Percentiles rank a stretch among this genome's conserved stretches.
Evolutionary conservation across 2,329 filamentous ascomycete species (phyloP).

Genomic region (Alternaria gansuensis): DNA sequence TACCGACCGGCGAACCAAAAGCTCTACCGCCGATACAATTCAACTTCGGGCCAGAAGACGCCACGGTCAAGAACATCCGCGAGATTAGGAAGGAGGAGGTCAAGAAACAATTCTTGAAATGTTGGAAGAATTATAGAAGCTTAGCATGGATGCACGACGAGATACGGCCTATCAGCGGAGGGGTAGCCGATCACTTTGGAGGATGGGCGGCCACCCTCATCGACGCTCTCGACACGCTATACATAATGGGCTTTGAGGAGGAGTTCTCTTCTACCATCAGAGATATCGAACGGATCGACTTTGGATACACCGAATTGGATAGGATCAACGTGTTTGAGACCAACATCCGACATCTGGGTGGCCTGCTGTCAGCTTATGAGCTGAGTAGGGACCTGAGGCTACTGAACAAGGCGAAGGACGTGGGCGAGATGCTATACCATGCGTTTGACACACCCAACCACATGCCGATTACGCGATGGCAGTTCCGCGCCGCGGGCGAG

Average conservation of each 20-base stretch:
- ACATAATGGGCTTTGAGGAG: conserved; percentile 59
- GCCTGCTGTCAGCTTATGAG: conserved; percentile 85
- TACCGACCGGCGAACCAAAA: conserved; percentile 52
- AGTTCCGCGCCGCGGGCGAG: conserved; percentile 51
- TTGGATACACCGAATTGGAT: conserved; percentile 51
- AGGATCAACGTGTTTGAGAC: conserved; percentile 61
- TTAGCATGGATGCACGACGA: conserved; percentile 62
- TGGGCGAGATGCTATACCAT: conserved; percentile 81
- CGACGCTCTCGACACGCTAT: conserved; percentile 58
- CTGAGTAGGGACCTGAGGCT: conserved; percentile 78
- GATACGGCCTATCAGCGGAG: conserved; percentile 56
- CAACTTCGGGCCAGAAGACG: conserved; percentile 51
- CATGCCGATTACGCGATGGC: conserved; percentile 72
- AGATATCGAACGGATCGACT: conserved; percentile 56
- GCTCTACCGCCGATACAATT: conserved; percentile 56
- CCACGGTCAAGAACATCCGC: conserved; percentile 44
- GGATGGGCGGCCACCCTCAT: conserved; percentile 60
- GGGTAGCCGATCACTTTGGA: conserved; percentile 55
- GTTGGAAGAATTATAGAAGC: conserved; percentile 57
- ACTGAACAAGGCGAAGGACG: conserved; percentile 78
- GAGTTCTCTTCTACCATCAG: conserved; percentile 58
- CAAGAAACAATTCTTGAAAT: conserved; percentile 55
- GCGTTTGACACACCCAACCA: conserved; percentile 92
- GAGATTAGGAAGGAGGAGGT: conserved; percentile 51
- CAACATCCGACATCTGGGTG: conserved; percentile 82